A percentile compares a stretch with the other conserved stretches of the same genome.
Conservation (phyloP, 371 early-diverging fungal species). For the Mucor sp. region DNA sequence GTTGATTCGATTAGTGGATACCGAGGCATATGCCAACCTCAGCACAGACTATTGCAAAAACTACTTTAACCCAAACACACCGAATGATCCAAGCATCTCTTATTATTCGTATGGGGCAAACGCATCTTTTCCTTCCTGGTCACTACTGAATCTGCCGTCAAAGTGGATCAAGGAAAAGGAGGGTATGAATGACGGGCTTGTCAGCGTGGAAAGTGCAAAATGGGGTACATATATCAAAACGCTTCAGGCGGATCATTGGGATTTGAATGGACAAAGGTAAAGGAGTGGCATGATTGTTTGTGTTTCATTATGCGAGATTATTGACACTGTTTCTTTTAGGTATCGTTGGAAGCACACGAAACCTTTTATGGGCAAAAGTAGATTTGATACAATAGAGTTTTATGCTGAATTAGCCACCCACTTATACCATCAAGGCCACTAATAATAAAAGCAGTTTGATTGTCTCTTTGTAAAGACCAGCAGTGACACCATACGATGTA, state of each 20-base stretch:
- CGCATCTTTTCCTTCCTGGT: constrained; percentile 46
- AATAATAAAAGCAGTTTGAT: background rate
- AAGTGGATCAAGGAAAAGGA: constrained; percentile 34
- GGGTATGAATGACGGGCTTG: constrained; percentile 92
- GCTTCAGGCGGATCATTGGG: constrained; percentile 87
- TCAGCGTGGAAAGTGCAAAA: constrained; percentile 73
- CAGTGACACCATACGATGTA: background rate
- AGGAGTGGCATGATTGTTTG: background rate
- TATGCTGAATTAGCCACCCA: constrained; percentile 76
- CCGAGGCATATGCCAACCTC: constrained; percentile 88
- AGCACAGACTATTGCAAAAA: constrained; percentile 83
- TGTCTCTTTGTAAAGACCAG: background rate
- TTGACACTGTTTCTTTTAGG: constrained; percentile 4
- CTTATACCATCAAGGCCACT: constrained; percentile 56
- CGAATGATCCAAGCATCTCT: constrained; percentile 70
- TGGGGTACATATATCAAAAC: constrained; percentile 89
- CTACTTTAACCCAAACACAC: constrained; percentile 86
- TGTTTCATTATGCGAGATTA: background rate
- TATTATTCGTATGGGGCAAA: constrained; percentile 84
- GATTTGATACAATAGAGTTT: constrained; percentile 77
- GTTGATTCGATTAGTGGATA: constrained; percentile 56
- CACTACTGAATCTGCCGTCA: constrained; percentile 63
- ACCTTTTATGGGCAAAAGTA: constrained; percentile 26
- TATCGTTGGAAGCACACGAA: constrained; percentile 27
- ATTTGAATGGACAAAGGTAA: constrained; percentile 57